These are phyloP conservation scores for Candida chauliodis DNA, from an alignment of 805 yeast species.

Conservation along the genomic window DNA sequence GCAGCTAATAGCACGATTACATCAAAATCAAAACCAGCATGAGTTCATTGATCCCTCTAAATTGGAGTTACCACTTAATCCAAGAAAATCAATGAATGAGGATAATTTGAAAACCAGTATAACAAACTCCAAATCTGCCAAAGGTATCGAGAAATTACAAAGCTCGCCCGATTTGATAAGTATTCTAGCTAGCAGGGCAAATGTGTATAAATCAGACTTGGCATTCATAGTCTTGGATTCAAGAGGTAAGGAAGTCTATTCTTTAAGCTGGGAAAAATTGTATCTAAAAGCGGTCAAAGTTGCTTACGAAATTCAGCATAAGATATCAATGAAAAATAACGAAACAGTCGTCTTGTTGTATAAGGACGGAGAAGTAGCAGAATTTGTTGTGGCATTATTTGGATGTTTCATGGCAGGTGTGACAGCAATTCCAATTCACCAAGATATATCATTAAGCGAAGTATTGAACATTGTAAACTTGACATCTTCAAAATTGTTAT, in stretches of 20 bases:
- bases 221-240: constrained; percentile 73
- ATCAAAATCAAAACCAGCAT: constrained; percentile 28
- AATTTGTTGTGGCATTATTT: constrained; percentile 78
- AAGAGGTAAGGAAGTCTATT: constrained; percentile 73
- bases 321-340: constrained; percentile 68
- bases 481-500: constrained; percentile 73
- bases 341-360: constrained; percentile 84
- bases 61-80: constrained; percentile 61
- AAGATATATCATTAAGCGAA: constrained; percentile 65
- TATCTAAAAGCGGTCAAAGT: constrained; percentile 80
- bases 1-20: constrained; percentile 32
- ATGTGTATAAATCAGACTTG: constrained; percentile 53
- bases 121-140: neutral
- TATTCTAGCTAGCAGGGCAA: constrained; percentile 70
- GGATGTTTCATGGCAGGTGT: constrained; percentile 94
- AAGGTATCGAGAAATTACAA: neutral
- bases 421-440: constrained; percentile 89
- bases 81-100: constrained; percentile 38
- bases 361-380: constrained; percentile 78
- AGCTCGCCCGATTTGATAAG: constrained; percentile 52
- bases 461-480: constrained; percentile 66
- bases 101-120: constrained; percentile 11
- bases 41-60: constrained; percentile 24
- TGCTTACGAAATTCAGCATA: constrained; percentile 76
- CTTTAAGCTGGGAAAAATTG: constrained; percentile 88